Conservation (phyloP, 768 basidiomycete species). For the Amanita molliuscula region DNA sequence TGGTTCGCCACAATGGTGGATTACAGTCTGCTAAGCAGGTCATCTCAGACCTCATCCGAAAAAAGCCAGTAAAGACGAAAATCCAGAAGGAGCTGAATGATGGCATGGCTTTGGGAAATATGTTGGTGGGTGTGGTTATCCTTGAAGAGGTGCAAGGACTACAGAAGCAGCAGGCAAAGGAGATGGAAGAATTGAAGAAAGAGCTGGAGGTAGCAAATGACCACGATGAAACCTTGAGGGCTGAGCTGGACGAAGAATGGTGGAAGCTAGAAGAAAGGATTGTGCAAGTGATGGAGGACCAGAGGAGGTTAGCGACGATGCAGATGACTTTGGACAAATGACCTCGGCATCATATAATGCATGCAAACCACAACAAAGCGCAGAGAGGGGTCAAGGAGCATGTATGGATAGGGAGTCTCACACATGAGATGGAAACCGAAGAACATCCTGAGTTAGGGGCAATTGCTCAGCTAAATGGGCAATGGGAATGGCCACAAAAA, state of each 20-base stretch:
- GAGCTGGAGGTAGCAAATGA: conserved; percentile 8
- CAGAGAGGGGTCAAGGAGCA: no score
- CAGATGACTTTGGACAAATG: not conserved
- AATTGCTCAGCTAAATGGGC: no score
- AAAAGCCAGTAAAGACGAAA: conserved; percentile 5
- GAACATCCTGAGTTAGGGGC: no score
- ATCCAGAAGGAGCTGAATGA: conserved; percentile 14
- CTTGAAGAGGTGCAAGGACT: conserved; percentile 9
- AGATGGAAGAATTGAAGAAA: conserved; percentile 8
- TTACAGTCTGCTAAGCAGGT: conserved; percentile 20
- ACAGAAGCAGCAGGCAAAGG: conserved; percentile 7
- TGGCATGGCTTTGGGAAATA: conserved; percentile 20
- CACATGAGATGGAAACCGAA: no score
- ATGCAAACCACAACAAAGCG: no score
- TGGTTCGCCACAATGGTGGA: conserved; percentile 26
- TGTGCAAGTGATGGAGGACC: not conserved
- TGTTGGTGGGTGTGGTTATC: conserved; percentile 19
- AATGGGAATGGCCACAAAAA: no score
- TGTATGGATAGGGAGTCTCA: no score
- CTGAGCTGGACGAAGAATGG: conserved; percentile 5
- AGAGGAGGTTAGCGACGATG: not conserved
- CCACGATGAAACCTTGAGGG: conserved; percentile 5
- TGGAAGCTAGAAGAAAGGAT: not conserved
- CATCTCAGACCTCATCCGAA: conserved; percentile 18
- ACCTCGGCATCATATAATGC: not conserved